Percentiles rank a stretch among this genome's conserved stretches.
These are phyloP conservation scores for Vigna mungo DNA, from an alignment of 306 rosid species.

Conservation along the genomic window DNA sequence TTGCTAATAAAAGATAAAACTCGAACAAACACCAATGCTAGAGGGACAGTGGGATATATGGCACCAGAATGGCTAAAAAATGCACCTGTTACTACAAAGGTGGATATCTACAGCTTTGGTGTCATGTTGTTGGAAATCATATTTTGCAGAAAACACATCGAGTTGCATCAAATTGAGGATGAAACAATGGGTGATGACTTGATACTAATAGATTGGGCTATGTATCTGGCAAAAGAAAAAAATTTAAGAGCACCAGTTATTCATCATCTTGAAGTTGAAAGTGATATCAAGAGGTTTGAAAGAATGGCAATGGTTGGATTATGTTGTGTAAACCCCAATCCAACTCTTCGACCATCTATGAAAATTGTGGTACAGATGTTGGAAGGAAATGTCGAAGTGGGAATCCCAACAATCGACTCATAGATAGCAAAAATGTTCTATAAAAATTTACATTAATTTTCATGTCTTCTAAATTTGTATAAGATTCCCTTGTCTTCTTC, in stretches of 20 bases:
- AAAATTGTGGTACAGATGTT: constrained; percentile 43
- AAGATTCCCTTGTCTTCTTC: no score
- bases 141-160: constrained; percentile 46
- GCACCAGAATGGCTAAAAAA: constrained; percentile 57
- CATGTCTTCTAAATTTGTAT: no score
- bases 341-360: constrained; percentile 47
- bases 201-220: constrained; percentile 45
- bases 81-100: constrained; percentile 49
- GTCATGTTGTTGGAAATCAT: constrained; percentile 49
- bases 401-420: constrained; percentile 35
- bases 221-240: constrained; percentile 35
- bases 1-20: constrained; percentile 40
- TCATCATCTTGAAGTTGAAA: constrained; percentile 36
- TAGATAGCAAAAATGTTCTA: background rate
- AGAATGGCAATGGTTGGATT: constrained; percentile 50
- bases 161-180: constrained; percentile 43
- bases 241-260: constrained; percentile 28
- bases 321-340: constrained; percentile 47
- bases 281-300: constrained; percentile 47
- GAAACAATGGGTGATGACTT: constrained; percentile 29
- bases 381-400: constrained; percentile 49
- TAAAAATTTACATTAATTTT: background rate
- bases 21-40: constrained; percentile 41
- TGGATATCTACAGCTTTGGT: constrained; percentile 53
- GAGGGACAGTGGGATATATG: constrained; percentile 58